phyloP scores from a whole-genome alignment of 345 rosid species.

The Pistacia vera region DNA sequence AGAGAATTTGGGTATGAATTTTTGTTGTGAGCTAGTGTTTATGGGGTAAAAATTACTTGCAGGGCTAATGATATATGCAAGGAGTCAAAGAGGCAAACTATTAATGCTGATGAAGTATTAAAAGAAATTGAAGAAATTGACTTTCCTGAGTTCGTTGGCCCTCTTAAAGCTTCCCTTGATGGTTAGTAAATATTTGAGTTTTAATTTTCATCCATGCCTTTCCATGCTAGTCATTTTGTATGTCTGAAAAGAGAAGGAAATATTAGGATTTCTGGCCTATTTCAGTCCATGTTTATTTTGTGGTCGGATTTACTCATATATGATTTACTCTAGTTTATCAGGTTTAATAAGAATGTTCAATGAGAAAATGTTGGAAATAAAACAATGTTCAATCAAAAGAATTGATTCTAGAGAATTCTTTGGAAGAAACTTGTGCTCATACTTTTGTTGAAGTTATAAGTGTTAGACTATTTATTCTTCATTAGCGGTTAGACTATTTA shows the following conservation, averaged over 20 bases:
- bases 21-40: background rate
- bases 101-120: constrained; percentile 61
- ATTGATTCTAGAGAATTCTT: too few relatives aligned
- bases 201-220: background rate
- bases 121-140: constrained; percentile 65
- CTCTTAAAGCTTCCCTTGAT: constrained; percentile 60
- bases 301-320: background rate
- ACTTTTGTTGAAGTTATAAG: too few relatives aligned
- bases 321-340: too few relatives aligned
- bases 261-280: background rate
- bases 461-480: too few relatives aligned
- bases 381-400: too few relatives aligned
- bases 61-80: constrained; percentile 76
- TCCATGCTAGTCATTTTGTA: background rate
- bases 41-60: background rate
- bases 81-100: constrained; percentile 71
- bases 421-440: too few relatives aligned
- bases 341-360: too few relatives aligned
- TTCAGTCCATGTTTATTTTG: background rate
- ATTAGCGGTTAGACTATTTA: too few relatives aligned
- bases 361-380: too few relatives aligned
- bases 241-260: background rate
- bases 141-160: constrained; percentile 53
- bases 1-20: background rate
- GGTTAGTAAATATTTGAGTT: constrained; percentile 35